Evolutionary conservation across 163 green algal species (phyloP), one percentile per base, ranked within the genome.

Genomic region (Chloromonas sp.): DNA sequence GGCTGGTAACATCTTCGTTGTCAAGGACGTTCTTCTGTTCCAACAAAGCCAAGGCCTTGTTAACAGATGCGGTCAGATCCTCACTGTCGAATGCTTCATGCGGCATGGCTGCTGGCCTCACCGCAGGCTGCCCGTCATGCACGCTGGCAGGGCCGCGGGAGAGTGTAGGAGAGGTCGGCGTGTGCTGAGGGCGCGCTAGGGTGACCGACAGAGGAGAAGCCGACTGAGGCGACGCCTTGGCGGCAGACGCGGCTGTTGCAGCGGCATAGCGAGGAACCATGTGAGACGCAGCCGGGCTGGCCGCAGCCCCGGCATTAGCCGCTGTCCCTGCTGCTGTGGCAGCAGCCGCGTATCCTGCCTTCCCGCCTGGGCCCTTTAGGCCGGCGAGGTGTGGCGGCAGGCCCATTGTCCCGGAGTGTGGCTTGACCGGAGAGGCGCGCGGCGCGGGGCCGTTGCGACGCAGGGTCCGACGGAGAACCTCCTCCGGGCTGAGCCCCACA

Each of bases 381-480:
- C 77, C 77, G 2, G 77, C 77, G 15, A 81, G 77, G 77, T 81
- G 77, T 2, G 77, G 77, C 57, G 77, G 77, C n/a, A 81, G 77
- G 77, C 61, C 13, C 14, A 60, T n/a, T 1, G 77, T 81, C 36
- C 36, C 77, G n/a, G 77, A n/a, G n/a, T 81, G 77, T 2, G 77
- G 77, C n/a, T 60, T 60, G n/a, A 81, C 77, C 2, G 77, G 77
- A 2, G 77, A 81, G 2, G 77, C 77, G n/a, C 77, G 77, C 2
- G 77, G 77, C 2, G 77, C n/a, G 2, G 77, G 77, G 15, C 77
- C 77, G 77, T 60, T 57, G n/a, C 77, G 77, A 57, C 77, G 77
- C 77, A 81, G 77, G 36, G 77, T 81, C 36, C 77, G 77, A 8
- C 77, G 77, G 15, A 81, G 77, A 36, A 81, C n/a, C n/a, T 81